Base-by-base conservation (phyloP, 345 rosid genomes). In the Leavenworthia alabamica region DNA sequence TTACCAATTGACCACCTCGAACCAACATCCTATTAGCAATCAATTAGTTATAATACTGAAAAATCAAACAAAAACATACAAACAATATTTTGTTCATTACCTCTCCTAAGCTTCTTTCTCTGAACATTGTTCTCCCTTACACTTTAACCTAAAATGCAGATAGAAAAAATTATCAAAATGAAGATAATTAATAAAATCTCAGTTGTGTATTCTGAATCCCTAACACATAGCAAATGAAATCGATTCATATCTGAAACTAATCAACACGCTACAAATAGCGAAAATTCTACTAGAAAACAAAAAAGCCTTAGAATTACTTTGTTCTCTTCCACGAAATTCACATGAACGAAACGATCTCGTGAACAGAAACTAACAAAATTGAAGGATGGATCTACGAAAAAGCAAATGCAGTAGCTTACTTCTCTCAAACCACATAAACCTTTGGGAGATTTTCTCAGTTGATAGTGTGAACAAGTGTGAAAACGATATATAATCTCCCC, bases 101-200 rank as follows among this genome's bases (percentile, higher is more conserved):
- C 72, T 66, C 72, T 66, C 52, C 67, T 36, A 73, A 3, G 63
- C 59, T 47, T 73, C 68, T 53, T 51, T 73, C 76, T 4, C n/a
- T 53, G 67, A 73, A 66, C 76, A 73, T 73, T 31, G 26, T 37
- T 11, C 50, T 9, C 9, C 22, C 22, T 20, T 26, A 26, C 41
- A n/a, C 52, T 31, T 26, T 6, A 17, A 24, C 39, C 67, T 54
- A 44, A 27, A 27, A 10, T 23, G 13, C 11, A 4, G 3, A 67
- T 26, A 46, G 40, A 52, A 1, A 1, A 32, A 32, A 4, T 8
- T 0, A 32, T 4, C 26, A 39, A 58, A 67, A 48, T 17, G 47
- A 20, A 66, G 46, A 54, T 7, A 9, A n/a, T 15, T 35, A 9
- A 31, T 29, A 20, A 27, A 35, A 61, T 15, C 54, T 39, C 16